Evolutionary conservation across 73 alveolate genomes (phyloP), one percentile per base, ranked within the genome.

Genomic region (Uronychia setigera): DNA sequence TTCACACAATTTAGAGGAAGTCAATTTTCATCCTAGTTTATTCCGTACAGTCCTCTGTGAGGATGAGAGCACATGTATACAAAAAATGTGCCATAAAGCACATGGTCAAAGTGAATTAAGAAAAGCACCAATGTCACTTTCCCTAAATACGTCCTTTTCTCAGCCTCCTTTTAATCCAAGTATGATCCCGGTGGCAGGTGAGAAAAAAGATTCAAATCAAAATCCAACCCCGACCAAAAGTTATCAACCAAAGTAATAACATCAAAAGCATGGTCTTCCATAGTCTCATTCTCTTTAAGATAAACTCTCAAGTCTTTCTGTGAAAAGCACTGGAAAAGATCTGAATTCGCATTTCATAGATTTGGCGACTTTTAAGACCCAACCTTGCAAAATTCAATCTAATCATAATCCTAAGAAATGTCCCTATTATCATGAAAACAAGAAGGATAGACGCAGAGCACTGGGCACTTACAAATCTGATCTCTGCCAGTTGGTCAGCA

Each of bases 391-490:
- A 60, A 88, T 91, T 0, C 79, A 81, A n/a, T 83, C 83, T 19
- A 58, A 80, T 29, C 98, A 94, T 58, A 93, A 88, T 76, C 98
- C 94, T 74, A 94, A 94, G 74, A 96, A 92, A 29, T 94, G 98
- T 67, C 93, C 88, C 14, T 94, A 77, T 89, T 94, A 90, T 79
- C 98, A 94, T 57, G 88, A 93, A 59, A 83, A 75, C 74, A 80
- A 80, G 34, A 86, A 94, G 76, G 98, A 94, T 78, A 46, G 95
- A 80, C 93, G 96, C 80, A 77, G 98, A 84, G 88, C 91, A 19
- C 57, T 81, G 19, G 89, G 90, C 31, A 33, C 80, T n/a, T 94
- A 94, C 34, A 77, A 93, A n/a, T 82, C 94, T 46, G 98, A 94
- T 33, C 77, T 94, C 32, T 94, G 98, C 76, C 81, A 91, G 26